Conservation (phyloP, 768 basidiomycete species). For the Suillus brevipes region DNA sequence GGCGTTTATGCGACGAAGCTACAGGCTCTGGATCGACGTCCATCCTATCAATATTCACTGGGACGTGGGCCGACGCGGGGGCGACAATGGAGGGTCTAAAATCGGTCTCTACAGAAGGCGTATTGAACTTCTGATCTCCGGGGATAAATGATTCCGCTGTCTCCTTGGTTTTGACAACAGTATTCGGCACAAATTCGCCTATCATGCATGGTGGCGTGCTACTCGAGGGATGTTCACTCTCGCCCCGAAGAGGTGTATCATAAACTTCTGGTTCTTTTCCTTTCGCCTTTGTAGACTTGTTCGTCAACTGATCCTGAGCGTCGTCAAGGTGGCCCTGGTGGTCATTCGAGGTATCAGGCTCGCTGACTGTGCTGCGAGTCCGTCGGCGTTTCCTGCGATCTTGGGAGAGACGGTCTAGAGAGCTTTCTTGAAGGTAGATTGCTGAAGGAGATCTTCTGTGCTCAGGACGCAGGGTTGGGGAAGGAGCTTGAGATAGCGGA, state of each 20-base stretch:
- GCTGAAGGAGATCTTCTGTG: slow-evolving; percentile 6
- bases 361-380: slow-evolving; percentile 4
- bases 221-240: neutral
- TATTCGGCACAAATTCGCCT: neutral
- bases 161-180: neutral
- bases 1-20: slow-evolving; percentile 26
- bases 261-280: neutral
- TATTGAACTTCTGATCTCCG: too few relatives aligned
- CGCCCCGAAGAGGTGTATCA: neutral
- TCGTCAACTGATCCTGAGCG: neutral
- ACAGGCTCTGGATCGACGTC: slow-evolving; percentile 13
- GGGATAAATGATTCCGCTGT: neutral
- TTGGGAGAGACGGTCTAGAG: slow-evolving; percentile 12
- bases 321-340: neutral
- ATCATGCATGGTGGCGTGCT: neutral
- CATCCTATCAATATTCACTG: slow-evolving; percentile 14
- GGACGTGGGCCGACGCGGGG: neutral
- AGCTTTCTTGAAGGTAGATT: slow-evolving; percentile 3
- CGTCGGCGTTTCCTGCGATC: slow-evolving; percentile 5
- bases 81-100: neutral
- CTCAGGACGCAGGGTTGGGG: slow-evolving; percentile 4
- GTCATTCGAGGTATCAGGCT: neutral
- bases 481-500: slow-evolving; percentile 12
- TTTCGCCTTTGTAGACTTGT: neutral
- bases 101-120: neutral